Evolutionary conservation across 2,329 filamentous ascomycete species (phyloP).

Genomic region (Trichoderma citrinoviride): DNA sequence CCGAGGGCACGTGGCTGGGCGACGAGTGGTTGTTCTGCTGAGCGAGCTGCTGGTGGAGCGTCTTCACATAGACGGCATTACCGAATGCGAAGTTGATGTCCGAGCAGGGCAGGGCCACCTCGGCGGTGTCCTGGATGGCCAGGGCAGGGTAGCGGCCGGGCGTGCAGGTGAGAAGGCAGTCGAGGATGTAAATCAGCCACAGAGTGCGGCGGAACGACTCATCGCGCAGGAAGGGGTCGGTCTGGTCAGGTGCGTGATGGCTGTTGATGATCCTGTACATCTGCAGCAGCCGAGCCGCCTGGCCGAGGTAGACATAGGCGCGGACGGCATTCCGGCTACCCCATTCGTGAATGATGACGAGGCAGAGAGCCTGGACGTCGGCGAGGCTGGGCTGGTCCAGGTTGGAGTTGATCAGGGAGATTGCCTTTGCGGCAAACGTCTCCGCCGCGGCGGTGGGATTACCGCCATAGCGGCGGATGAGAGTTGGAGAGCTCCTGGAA

Average conservation of each 20-base stretch:
- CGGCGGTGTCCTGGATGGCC: constrained; percentile 52
- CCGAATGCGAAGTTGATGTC: constrained; percentile 64
- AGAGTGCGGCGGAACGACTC: constrained; percentile 60
- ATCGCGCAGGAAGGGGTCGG: constrained; percentile 60
- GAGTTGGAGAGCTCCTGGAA: constrained; percentile 51
- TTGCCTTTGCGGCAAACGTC: constrained; percentile 58
- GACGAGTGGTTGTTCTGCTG: constrained; percentile 30
- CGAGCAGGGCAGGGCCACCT: constrained; percentile 56
- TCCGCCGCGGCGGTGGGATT: constrained; percentile 55
- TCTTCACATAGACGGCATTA: constrained; percentile 57
- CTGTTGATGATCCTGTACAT: constrained; percentile 61
- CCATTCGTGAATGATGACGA: constrained; percentile 63
- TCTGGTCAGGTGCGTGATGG: constrained; percentile 49
- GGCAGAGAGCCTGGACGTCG: constrained; percentile 60
- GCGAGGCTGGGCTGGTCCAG: constrained; percentile 58
- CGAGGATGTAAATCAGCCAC: constrained; percentile 62
- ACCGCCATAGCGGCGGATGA: constrained; percentile 60
- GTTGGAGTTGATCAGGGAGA: constrained; percentile 56
- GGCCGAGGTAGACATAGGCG: constrained; percentile 61
- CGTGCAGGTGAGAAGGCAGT: constrained; percentile 61
- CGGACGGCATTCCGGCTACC: constrained; percentile 60
- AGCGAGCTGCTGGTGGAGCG: constrained; percentile 46
- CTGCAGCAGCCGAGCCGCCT: constrained; percentile 62
- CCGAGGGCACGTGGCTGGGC: constrained; percentile 40
- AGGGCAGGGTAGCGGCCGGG: constrained; percentile 58